phyloP scores from a whole-genome alignment of 805 yeast species.

The Suhomyces pyralidae region DNA sequence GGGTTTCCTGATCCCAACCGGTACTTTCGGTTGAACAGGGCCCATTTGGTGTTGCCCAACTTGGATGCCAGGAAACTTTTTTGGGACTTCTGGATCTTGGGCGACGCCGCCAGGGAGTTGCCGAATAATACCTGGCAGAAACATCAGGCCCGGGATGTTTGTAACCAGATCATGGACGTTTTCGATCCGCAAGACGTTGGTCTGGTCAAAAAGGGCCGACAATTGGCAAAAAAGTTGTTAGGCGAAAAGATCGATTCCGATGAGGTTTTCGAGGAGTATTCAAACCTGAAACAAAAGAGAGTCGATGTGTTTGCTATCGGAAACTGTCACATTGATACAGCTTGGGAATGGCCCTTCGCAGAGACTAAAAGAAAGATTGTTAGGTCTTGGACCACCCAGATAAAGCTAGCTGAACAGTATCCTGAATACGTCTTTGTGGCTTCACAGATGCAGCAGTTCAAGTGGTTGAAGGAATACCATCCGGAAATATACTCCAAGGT shows the following conservation, averaged over 20 bases:
- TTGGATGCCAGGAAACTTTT: slow-evolving; percentile 71
- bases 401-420: slow-evolving; percentile 76
- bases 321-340: slow-evolving; percentile 95
- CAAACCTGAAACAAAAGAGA: slow-evolving; percentile 27
- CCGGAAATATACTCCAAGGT: slow-evolving; percentile 71
- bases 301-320: slow-evolving; percentile 82
- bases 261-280: slow-evolving; percentile 48
- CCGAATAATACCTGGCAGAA: slow-evolving; percentile 76
- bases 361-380: slow-evolving; percentile 91
- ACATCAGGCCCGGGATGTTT: slow-evolving; percentile 74
- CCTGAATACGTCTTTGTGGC: slow-evolving; percentile 95
- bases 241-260: slow-evolving; percentile 66
- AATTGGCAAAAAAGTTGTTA: slow-evolving; percentile 58
- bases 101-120: slow-evolving; percentile 89
- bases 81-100: slow-evolving; percentile 82
- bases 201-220: slow-evolving; percentile 60
- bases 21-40: slow-evolving; percentile 61
- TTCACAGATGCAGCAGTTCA: slow-evolving; percentile 93
- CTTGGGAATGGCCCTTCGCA: slow-evolving; percentile 99
- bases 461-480: slow-evolving; percentile 85
- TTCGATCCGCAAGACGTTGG: slow-evolving; percentile 70
- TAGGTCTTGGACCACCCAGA: slow-evolving; percentile 92
- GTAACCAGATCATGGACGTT: slow-evolving; percentile 76
- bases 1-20: slow-evolving; percentile 75
- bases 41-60: slow-evolving; percentile 81